Evolutionary conservation across 768 basidiomycete genomes (phyloP).

Genomic region (Gelatoporia subvermispora): DNA sequence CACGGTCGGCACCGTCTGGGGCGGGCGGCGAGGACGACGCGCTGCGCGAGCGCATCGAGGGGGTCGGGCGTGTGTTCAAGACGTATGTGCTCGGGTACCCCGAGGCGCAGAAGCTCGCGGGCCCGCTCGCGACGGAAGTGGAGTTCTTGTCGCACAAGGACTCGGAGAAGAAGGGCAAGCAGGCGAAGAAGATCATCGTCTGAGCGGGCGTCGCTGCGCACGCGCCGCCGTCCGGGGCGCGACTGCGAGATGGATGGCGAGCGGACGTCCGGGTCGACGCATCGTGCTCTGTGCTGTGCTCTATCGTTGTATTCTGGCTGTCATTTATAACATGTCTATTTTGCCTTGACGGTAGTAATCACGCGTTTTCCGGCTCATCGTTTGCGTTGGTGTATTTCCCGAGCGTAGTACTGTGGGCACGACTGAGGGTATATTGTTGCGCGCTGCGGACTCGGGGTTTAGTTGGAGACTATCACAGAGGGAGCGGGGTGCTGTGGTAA

Average conservation of each 20-base stretch:
- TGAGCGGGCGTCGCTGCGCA: slow-evolving; percentile 26
- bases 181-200: slow-evolving; percentile 72
- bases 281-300: slow-evolving; percentile 18
- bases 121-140: slow-evolving; percentile 91
- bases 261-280: slow-evolving; percentile 2
- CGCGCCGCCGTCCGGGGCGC: too few species aligned
- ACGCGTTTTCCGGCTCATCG: too few species aligned
- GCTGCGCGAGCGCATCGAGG: slow-evolving; percentile 76
- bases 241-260: slow-evolving; percentile 7
- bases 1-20: slow-evolving; percentile 67
- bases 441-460: too few species aligned
- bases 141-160: slow-evolving; percentile 95
- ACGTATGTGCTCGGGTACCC: slow-evolving; percentile 77
- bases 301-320: background rate
- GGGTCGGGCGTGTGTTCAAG: slow-evolving; percentile 90
- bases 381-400: too few species aligned
- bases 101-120: slow-evolving; percentile 68
- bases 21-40: slow-evolving; percentile 40
- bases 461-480: background rate
- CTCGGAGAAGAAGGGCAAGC: slow-evolving; percentile 89
- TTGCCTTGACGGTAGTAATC: background rate
- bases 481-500: background rate
- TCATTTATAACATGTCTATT: slow-evolving; percentile 9
- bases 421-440: too few species aligned
- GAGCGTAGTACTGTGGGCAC: too few species aligned